Conservation (phyloP, 768 basidiomycete species). For the Naganishia randhawae region DNA sequence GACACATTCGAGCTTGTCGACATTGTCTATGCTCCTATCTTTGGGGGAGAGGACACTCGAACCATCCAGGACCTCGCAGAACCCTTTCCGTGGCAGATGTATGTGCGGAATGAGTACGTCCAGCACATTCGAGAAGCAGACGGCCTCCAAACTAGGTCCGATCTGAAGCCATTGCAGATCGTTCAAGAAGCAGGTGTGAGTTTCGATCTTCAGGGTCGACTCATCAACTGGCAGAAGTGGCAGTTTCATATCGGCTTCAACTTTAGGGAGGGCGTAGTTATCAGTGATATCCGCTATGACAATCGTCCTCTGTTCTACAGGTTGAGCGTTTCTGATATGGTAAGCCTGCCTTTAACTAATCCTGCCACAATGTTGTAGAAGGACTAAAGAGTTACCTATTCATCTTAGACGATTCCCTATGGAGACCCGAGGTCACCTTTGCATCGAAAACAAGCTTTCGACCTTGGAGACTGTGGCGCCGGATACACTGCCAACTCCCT, state of each 20-base stretch:
- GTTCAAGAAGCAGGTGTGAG: slow-evolving; percentile 85
- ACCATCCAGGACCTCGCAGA: slow-evolving; percentile 26
- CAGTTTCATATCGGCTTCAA: slow-evolving; percentile 33
- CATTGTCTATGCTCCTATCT: slow-evolving; percentile 27
- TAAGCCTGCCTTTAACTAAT: neutral
- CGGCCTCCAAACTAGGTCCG: slow-evolving; percentile 58
- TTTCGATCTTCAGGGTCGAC: slow-evolving; percentile 27
- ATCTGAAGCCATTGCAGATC: slow-evolving; percentile 76
- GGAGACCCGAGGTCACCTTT: slow-evolving; percentile 37
- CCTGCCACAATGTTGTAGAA: neutral
- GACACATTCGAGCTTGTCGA: slow-evolving; percentile 18
- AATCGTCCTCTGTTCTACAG: slow-evolving; percentile 40
- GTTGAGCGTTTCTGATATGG: slow-evolving; percentile 39
- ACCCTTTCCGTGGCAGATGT: slow-evolving; percentile 29
- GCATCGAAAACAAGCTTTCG: slow-evolving; percentile 44
- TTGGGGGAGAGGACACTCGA: slow-evolving; percentile 18
- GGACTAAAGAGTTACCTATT: neutral
- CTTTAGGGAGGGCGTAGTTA: slow-evolving; percentile 39
- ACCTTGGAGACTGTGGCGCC: slow-evolving; percentile 41
- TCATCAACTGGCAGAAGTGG: slow-evolving; percentile 36
- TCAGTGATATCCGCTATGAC: slow-evolving; percentile 41
- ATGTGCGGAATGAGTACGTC: slow-evolving; percentile 25
- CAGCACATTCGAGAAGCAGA: slow-evolving; percentile 30
- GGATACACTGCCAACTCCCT: slow-evolving; percentile 39
- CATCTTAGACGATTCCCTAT: slow-evolving; percentile 36